Base-by-base conservation (phyloP, 305 asterid genomes). In the Fraxinus dipetala region DNA sequence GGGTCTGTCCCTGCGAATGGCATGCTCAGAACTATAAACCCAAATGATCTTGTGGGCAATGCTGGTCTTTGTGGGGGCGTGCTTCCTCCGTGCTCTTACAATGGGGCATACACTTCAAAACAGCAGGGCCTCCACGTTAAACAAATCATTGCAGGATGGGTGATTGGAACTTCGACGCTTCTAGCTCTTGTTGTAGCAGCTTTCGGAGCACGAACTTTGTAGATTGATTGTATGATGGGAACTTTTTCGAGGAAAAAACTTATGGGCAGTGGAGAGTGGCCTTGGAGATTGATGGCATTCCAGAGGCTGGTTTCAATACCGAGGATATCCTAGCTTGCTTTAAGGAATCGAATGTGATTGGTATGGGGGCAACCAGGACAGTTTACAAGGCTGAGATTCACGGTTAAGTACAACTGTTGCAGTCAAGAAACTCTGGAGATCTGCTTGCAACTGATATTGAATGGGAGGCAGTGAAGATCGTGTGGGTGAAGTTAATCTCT, bases 211-310 rank as follows among this genome's bases (percentile, higher is more conserved):
- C 84, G 89, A 48, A 84, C 84, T 75, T 69, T 90, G 18, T 67
- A 90, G 77, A 85, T 94, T 96, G 77, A 85, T 93, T 96, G 93
- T 80, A 84, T 26, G 88, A 89, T 22, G 96, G 51, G 98, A 84
- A 85, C 76, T 92, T 93, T 86, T 89, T 94, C 31, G 89, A 87
- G 86, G 91, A 88, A 78, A 91, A 89, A 67, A 87, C 89, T 16
- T 92, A 80, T 79, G 24, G 87, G 89, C 77, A 87, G 75, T 22
- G 90, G 90, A 1, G 91, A 84, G 40, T 93, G 98, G 98, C 98
- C 97, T 0, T 94, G 97, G 98, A 88, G 97, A 79, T 84, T 94
- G 79, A 91, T 93, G 97, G 95, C 92, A 30, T 94, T 94, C 87
- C 98, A 94, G 87, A 89, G 94, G 83, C 91, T 93, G 89, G 88